phyloP scores from a whole-genome alignment of 768 basidiomycete species.

The Psilocybe sp. region DNA sequence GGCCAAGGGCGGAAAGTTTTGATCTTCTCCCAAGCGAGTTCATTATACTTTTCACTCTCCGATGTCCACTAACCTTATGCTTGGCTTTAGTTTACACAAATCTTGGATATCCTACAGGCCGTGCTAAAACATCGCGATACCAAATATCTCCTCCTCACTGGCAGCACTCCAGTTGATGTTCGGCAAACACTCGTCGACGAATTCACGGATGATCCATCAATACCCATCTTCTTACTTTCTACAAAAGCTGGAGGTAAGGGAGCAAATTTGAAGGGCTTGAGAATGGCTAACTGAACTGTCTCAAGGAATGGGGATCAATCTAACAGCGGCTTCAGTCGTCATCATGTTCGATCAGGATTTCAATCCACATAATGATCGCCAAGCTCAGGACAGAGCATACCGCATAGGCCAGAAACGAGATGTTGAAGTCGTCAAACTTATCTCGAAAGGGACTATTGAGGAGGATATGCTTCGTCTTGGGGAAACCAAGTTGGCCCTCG shows the following conservation, averaged over 20 bases:
- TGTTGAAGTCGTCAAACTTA: conserved; percentile 92
- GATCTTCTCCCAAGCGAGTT: conserved; percentile 88
- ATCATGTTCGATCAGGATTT: conserved; percentile 99
- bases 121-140: conserved; percentile 71
- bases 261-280: background rate
- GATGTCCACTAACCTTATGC: background rate
- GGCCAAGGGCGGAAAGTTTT: conserved; percentile 76
- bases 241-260: conserved; percentile 79
- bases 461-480: conserved; percentile 94
- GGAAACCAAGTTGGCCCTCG: conserved; percentile 85
- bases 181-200: conserved; percentile 94
- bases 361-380: conserved; percentile 96
- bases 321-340: conserved; percentile 94
- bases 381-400: conserved; percentile 96
- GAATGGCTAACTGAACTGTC: conserved; percentile 4
- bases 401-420: conserved; percentile 94
- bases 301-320: conserved; percentile 87
- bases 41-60: background rate
- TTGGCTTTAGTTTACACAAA: conserved; percentile 79
- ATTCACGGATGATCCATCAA: conserved; percentile 85
- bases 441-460: conserved; percentile 89
- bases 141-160: conserved; percentile 83
- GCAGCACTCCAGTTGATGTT: conserved; percentile 90
- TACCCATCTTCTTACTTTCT: conserved; percentile 86
- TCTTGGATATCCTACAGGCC: conserved; percentile 88